Base-by-base conservation (phyloP, 495 filamentous ascomycete species). In the Glarea lozoyensis region DNA sequence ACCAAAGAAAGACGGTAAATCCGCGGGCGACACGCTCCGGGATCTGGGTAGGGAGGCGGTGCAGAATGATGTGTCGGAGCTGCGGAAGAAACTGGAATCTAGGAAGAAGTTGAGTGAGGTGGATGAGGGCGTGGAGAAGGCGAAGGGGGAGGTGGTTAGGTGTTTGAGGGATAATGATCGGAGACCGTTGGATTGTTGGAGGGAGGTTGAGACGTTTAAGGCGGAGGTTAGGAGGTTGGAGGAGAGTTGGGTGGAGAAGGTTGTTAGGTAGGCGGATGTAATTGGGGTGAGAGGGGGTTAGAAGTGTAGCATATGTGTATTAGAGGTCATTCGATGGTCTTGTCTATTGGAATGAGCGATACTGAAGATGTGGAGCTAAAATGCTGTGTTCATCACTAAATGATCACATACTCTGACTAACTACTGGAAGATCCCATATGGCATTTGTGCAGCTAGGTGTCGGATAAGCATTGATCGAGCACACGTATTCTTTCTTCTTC, bases 111-210 rank as follows among this genome's bases (percentile, higher is more conserved):
- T 96, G 43, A 65, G 72, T 15, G 69, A 79, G 49, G 48, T 72
- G 25, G 78, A 81, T 61, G 74, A 78, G 45, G 70, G 64, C 36
- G 74, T 95, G 20, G 74, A 83, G 60, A 70, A 69, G 60, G 88
- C 93, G 25, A 83, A 82, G 58, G 66, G 73, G 45, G 75, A 81
- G 47, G 82, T 98, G 37, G 76, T 92, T 47, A 72, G 75, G 35
- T 98, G 92, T 62, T 68, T 98, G 69, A 67, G 82, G 50, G 69
- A 79, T 57, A 83, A 96, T 66, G 90, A 97, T 56, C 69, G 88
- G 39, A 73, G 88, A 63, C 93, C 92, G 58, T 63, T 98, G 59
- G 81, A 97, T 70, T 98, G 92, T 72, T 97, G 86, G 82, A 73
- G 78, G 62, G 93, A 98, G 73, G 89, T 97, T 15, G 84, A 87